These are phyloP conservation scores for Stagonosporopsis cucurbitacearum DNA, from an alignment of 2,329 filamentous ascomycete genomes.

Conservation along the genomic window DNA sequence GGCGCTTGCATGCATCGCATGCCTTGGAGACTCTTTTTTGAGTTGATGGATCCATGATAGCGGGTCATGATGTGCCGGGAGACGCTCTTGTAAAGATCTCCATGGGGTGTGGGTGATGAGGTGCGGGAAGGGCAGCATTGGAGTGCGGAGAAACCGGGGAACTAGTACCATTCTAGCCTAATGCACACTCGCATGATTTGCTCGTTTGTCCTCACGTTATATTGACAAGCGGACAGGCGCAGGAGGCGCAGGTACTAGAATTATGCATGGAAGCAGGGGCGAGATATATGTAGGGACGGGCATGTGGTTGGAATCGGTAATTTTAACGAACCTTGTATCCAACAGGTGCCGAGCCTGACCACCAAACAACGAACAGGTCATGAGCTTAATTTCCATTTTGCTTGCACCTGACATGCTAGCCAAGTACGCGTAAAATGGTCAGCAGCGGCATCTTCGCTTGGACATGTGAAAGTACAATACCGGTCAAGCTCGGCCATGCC, in stretches of 20 bases:
- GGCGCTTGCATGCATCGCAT: constrained; percentile 56
- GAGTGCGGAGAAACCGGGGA: constrained; percentile 21
- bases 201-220: constrained; percentile 3
- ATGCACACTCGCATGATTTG: constrained; percentile 4
- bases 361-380: neutral
- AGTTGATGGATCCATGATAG: constrained; percentile 34
- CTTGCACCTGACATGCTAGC: neutral
- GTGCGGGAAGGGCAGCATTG: constrained; percentile 17
- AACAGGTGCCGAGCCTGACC: constrained; percentile 7
- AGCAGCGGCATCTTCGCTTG: neutral
- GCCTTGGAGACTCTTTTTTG: constrained; percentile 49
- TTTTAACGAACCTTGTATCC: constrained; percentile 16
- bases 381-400: constrained; percentile 4
- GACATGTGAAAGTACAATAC: constrained; percentile 4
- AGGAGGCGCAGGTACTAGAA: constrained; percentile 21
- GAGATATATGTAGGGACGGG: constrained; percentile 11
- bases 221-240: constrained; percentile 10
- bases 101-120: constrained; percentile 15
- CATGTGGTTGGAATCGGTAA: constrained; percentile 14
- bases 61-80: constrained; percentile 28
- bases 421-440: neutral
- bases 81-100: constrained; percentile 12
- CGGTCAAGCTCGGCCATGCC: constrained; percentile 7
- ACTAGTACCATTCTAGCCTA: constrained; percentile 12
- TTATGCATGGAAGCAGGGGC: constrained; percentile 14